Conservation (phyloP, 2,329 filamentous ascomycete species). For the Tolypocladium album region DNA sequence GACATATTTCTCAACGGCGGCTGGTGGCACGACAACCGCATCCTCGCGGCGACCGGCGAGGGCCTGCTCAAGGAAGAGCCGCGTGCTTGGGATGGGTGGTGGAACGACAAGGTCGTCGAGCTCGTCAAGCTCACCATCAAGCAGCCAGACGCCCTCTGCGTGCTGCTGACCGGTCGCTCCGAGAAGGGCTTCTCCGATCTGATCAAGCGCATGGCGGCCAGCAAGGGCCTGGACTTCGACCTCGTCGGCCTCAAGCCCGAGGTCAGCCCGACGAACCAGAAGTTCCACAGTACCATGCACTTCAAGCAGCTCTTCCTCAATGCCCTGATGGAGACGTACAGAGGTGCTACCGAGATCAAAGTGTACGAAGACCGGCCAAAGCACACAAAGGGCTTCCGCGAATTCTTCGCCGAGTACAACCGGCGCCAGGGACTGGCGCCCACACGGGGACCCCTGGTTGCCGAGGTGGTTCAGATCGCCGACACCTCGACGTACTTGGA, state of each 20-base stretch:
- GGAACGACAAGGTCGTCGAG: conserved; percentile 84
- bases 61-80: conserved; percentile 74
- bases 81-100: conserved; percentile 84
- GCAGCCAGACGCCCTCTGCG: conserved; percentile 73
- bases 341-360: conserved; percentile 68
- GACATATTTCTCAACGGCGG: conserved; percentile 74
- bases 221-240: conserved; percentile 76
- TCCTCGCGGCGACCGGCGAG: conserved; percentile 77
- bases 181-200: conserved; percentile 69
- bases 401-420: conserved; percentile 76
- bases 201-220: conserved; percentile 68
- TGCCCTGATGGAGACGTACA: conserved; percentile 78
- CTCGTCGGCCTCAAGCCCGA: conserved; percentile 80
- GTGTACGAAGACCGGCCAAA: conserved; percentile 58
- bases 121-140: conserved; percentile 71
- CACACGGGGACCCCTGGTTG: conserved; percentile 53
- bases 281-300: conserved; percentile 71
- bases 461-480: conserved; percentile 78
- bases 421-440: conserved; percentile 34
- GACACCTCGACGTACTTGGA: conserved; percentile 66
- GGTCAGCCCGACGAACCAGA: conserved; percentile 68
- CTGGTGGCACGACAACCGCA: conserved; percentile 92
- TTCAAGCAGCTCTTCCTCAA: conserved; percentile 86
- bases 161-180: conserved; percentile 78
- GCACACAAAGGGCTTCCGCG: conserved; percentile 71